Evolutionary conservation across 768 basidiomycete species (phyloP), one percentile per base, ranked within the genome.

Genomic region (Hygrophorus pudorinus): DNA sequence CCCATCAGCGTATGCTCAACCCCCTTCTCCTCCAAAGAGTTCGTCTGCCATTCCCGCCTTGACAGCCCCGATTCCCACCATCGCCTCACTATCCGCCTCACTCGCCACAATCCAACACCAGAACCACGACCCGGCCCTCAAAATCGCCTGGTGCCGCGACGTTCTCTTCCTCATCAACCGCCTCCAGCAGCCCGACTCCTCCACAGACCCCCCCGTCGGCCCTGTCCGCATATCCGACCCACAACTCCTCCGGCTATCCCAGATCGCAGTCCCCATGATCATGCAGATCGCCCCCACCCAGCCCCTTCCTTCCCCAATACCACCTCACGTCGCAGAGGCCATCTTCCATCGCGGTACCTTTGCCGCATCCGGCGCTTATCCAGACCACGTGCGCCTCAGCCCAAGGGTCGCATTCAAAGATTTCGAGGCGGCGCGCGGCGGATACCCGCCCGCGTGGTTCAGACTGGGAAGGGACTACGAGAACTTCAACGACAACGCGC

Each of bases 401-500:
- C 82, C 84, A 1, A 72, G 87, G 4, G 56, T 71, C 5, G 91
- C 94, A 1, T 98, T 98, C 65, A 72, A 88, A 17, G 90, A 92
- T 56, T 96, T 86, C 54, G 93, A 97, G 58, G 79, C 88, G 2
- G 93, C 91, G 0, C 70, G 85, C 18, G 76, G 72, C 0, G 92
- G 93, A 0, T 84, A 79, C 50, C 65, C 71, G 2, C 65, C 74
- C n/a, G 88, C 88, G 0, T 97, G 94, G 93, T 96, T 92, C 65
- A 73, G 82, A 18, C 72, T 97, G 0, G 94, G 89, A 0, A 67
- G 90, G 13, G 93, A 94, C 48, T 96, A 97, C 56, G 93, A 97
- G 64, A 79, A 77, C 36, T 90, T 86, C 48, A 80, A 79, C 17
- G 90, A 98, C 58, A 41, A 72, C 1, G 51, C 61, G 0, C 76